Conservation (phyloP, 1,284 basidiomycete genomes). For the Phlebopus sp. region DNA sequence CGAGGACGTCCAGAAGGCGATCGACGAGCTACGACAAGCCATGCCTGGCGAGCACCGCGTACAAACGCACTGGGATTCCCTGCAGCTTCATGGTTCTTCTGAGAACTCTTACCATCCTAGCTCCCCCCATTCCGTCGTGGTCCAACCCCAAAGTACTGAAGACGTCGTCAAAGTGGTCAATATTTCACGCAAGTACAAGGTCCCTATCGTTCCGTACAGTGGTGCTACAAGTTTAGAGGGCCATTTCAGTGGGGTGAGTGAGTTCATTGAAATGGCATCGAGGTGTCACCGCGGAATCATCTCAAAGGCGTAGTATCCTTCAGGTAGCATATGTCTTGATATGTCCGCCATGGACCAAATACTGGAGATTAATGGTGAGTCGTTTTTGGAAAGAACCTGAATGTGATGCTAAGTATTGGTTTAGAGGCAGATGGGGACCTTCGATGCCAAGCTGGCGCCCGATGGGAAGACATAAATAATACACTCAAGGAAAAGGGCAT, state of each 20-base stretch:
- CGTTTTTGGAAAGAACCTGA: background rate
- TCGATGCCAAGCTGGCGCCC: slow-evolving; percentile 76
- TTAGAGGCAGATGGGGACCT: slow-evolving; percentile 67
- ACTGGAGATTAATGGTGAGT: slow-evolving; percentile 44
- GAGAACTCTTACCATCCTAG: slow-evolving; percentile 66
- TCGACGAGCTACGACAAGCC: slow-evolving; percentile 47
- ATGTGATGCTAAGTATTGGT: background rate
- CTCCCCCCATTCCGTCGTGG: slow-evolving; percentile 64
- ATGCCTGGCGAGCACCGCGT: slow-evolving; percentile 48
- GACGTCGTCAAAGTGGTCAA: slow-evolving; percentile 59
- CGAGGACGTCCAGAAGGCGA: slow-evolving; percentile 50
- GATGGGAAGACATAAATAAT: slow-evolving; percentile 88
- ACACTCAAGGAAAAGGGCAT: slow-evolving; percentile 67
- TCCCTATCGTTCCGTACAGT: slow-evolving; percentile 56
- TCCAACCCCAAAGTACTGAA: slow-evolving; percentile 47
- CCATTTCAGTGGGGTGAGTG: slow-evolving; percentile 41
- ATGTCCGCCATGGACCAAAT: slow-evolving; percentile 66
- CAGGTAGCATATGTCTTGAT: slow-evolving; percentile 68
- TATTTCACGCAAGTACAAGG: slow-evolving; percentile 52
- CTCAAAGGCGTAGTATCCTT: slow-evolving; percentile 33
- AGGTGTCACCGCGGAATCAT: slow-evolving; percentile 1
- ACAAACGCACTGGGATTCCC: slow-evolving; percentile 46
- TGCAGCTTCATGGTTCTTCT: slow-evolving; percentile 60
- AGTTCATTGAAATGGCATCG: background rate
- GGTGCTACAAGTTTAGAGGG: slow-evolving; percentile 61